Evolutionary conservation across 352 stramenopile genomes (phyloP).

Genomic region (Phytophthora pinifolia): DNA sequence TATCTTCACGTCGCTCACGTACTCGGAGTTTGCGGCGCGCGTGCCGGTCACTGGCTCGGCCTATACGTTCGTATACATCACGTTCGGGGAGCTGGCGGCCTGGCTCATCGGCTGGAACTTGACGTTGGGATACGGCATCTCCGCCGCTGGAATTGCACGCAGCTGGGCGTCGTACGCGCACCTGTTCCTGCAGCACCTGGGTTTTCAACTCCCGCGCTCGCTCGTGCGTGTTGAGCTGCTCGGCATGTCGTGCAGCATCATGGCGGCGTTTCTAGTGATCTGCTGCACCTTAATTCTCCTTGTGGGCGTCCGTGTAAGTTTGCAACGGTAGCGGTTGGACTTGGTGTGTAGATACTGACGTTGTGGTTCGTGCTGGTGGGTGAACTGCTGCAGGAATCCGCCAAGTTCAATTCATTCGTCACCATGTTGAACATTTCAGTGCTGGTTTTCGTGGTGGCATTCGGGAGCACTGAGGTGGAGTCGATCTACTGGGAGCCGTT

Average conservation of each 20-base stretch:
- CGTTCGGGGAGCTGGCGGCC: conserved; percentile 84
- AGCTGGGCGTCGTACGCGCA: conserved; percentile 90
- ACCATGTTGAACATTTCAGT: conserved; percentile 90
- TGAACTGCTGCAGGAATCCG: conserved; percentile 73
- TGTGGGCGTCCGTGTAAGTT: conserved; percentile 76
- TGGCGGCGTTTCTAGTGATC: conserved; percentile 82
- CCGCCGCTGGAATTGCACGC: conserved; percentile 86
- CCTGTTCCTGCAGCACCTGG: conserved; percentile 77
- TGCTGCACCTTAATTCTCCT: conserved; percentile 85
- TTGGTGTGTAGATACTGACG: not conserved
- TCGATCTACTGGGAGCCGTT: conserved; percentile 81
- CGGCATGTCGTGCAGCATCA: conserved; percentile 69
- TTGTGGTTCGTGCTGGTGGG: conserved; percentile 1
- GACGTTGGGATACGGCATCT: conserved; percentile 93
- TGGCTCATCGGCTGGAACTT: conserved; percentile 94
- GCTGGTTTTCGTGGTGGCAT: conserved; percentile 89
- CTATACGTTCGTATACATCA: conserved; percentile 91
- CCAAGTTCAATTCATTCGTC: conserved; percentile 90
- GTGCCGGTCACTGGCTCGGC: conserved; percentile 89
- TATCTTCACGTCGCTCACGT: conserved; percentile 91
- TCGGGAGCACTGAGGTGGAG: conserved; percentile 80
- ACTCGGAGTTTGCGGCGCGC: conserved; percentile 88
- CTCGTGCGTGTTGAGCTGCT: conserved; percentile 57
- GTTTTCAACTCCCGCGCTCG: conserved; percentile 61
- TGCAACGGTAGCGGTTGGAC: not conserved